Percentiles rank a stretch among this genome's conserved stretches.
Evolutionary conservation across 2,329 filamentous ascomycete genomes (phyloP).

Genomic region (Colletotrichum cordylinicola): DNA sequence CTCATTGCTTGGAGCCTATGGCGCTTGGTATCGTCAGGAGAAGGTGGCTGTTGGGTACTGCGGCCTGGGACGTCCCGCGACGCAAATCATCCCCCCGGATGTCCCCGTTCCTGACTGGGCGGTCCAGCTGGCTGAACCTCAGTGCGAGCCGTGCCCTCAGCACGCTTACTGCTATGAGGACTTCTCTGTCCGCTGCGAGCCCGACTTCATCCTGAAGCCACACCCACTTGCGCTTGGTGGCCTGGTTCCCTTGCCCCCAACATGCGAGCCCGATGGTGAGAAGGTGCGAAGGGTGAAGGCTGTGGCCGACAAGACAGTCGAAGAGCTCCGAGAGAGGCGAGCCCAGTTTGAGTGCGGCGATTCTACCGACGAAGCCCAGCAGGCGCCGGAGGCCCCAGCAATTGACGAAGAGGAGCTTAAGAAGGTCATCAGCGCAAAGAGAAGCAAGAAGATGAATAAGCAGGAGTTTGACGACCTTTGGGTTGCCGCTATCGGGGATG

Average conservation of each 20-base stretch:
- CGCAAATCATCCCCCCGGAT: conserved; percentile 53
- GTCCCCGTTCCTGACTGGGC: conserved; percentile 74
- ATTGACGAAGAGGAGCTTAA: conserved; percentile 78
- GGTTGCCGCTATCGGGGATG: conserved; percentile 75
- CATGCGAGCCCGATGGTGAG: conserved; percentile 93
- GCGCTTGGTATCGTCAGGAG: conserved; percentile 88
- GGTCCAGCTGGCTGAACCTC: conserved; percentile 72
- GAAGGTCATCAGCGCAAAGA: conserved; percentile 74
- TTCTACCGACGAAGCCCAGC: conserved; percentile 65
- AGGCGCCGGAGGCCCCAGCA: conserved; percentile 61
- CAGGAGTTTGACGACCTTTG: conserved; percentile 93
- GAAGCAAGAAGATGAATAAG: conserved; percentile 82
- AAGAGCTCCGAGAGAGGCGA: conserved; percentile 82
- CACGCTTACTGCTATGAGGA: conserved; percentile 89
- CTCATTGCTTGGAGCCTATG: conserved; percentile 74
- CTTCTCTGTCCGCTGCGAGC: conserved; percentile 80
- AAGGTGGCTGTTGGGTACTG: conserved; percentile 97
- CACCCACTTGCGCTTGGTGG: conserved; percentile 86
- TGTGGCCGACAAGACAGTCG: conserved; percentile 86
- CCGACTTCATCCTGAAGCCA: conserved; percentile 82
- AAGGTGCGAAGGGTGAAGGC: conserved; percentile 86
- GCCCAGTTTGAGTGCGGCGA: conserved; percentile 93
- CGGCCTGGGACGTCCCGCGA: conserved; percentile 74
- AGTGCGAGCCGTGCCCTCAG: conserved; percentile 87
- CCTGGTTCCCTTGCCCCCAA: conserved; percentile 82